Conservation (phyloP, 805 yeast species). For the Vanderwaltozyma yarrowii region DNA sequence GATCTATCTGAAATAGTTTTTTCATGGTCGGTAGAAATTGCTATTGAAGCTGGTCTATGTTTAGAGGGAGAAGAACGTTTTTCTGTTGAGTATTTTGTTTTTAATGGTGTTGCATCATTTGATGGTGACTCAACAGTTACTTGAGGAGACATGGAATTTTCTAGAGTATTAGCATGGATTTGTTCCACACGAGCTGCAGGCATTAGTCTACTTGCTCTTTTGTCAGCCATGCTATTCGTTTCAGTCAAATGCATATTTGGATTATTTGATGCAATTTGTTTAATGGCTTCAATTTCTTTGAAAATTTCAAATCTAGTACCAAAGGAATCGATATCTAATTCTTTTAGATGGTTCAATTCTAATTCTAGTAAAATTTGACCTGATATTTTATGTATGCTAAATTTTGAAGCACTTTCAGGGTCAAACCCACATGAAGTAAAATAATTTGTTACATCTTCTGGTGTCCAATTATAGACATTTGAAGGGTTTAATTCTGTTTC, state of each 20-base stretch:
- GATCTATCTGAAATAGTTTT: constrained; percentile 2
- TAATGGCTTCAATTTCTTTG: constrained; percentile 72
- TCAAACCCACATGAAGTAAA: constrained; percentile 69
- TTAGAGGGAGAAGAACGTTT: background rate
- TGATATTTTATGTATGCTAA: constrained; percentile 78
- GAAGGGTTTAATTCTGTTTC: constrained; percentile 3
- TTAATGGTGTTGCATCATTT: background rate
- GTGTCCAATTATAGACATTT: constrained; percentile 61
- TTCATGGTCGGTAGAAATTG: constrained; percentile 4
- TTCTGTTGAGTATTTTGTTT: background rate
- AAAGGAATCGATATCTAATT: constrained; percentile 81
- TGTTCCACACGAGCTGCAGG: constrained; percentile 33
- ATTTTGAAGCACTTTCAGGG: constrained; percentile 60
- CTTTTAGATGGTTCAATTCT: constrained; percentile 79
- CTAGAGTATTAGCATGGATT: constrained; percentile 3
- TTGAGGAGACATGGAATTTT: background rate
- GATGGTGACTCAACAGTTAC: background rate
- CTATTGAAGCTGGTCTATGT: constrained; percentile 8
- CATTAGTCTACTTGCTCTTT: constrained; percentile 21
- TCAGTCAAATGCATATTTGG: background rate
- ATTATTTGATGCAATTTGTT: constrained; percentile 12
- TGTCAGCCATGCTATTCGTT: background rate
- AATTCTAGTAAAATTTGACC: constrained; percentile 79
- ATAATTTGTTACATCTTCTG: constrained; percentile 74
- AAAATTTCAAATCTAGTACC: constrained; percentile 91